These are phyloP conservation scores for Porphyrellus sp. DNA, from an alignment of 1,284 basidiomycete species.

Conservation along the genomic window DNA sequence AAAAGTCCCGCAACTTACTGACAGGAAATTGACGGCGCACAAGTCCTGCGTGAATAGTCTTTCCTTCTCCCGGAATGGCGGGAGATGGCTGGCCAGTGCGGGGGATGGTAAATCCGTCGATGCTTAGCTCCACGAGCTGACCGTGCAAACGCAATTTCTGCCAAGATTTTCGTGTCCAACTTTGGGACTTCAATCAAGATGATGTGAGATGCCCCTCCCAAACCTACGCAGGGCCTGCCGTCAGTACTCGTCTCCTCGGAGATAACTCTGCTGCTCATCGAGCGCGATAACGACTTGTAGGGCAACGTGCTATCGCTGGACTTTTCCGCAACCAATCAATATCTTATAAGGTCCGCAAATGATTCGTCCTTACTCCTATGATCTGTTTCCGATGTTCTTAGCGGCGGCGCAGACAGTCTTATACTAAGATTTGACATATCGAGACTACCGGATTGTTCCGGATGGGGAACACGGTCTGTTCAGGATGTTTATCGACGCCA, in stretches of 20 bases:
- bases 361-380: constrained; percentile 3
- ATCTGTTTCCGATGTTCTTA: constrained; percentile 29
- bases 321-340: constrained; percentile 62
- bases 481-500: constrained; percentile 33
- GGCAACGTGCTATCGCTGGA: constrained; percentile 66
- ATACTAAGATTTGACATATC: constrained; percentile 58
- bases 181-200: constrained; percentile 73
- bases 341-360: constrained; percentile 57
- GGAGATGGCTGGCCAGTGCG: constrained; percentile 69
- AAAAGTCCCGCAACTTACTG: constrained; percentile 1
- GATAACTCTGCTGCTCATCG: constrained; percentile 15
- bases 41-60: constrained; percentile 71
- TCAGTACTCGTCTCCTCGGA: constrained; percentile 35
- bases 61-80: constrained; percentile 57
- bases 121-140: constrained; percentile 9
- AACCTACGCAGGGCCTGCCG: constrained; percentile 49
- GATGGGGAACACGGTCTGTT: constrained; percentile 13
- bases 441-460: constrained; percentile 12
- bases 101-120: constrained; percentile 59
- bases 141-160: constrained; percentile 1
- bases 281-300: constrained; percentile 34
- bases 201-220: constrained; percentile 46
- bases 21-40: constrained; percentile 58
- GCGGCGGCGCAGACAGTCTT: constrained; percentile 59
- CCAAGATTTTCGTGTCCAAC: constrained; percentile 55